A percentile compares a stretch with the other conserved stretches of the same genome.
Conservation (phyloP, 441 rosid genomes). For the Manihot esculenta region DNA sequence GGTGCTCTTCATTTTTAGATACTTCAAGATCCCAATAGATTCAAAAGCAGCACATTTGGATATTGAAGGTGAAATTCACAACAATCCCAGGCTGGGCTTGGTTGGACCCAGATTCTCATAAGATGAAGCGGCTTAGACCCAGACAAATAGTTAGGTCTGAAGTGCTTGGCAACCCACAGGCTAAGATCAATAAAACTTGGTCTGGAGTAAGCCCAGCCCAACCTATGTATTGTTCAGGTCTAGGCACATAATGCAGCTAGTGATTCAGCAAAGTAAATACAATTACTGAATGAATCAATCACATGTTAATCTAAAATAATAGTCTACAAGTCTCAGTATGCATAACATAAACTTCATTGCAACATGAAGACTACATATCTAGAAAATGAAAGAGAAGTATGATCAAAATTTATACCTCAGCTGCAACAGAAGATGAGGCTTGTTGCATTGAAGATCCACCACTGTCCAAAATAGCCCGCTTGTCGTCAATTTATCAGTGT, state of each 20-base stretch:
- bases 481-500: background rate
- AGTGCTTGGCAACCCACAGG: background rate
- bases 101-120: background rate
- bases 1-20: background rate
- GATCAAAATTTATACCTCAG: slow-evolving; percentile 50
- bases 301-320: background rate
- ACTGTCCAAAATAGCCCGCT: slow-evolving; percentile 28
- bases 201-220: background rate
- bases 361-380: background rate
- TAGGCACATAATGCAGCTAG: background rate
- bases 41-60: background rate
- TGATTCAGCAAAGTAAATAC: background rate
- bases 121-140: background rate
- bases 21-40: background rate
- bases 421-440: slow-evolving; percentile 54
- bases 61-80: background rate
- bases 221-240: background rate
- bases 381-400: background rate
- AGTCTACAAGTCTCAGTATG: too few relatives aligned
- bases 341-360: background rate
- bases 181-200: background rate
- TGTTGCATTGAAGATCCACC: slow-evolving; percentile 45
- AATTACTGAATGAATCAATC: background rate
- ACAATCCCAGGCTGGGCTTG: background rate
- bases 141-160: background rate